A percentile compares a stretch with the other conserved stretches of the same genome.
These are phyloP conservation scores for Rhododendron henanense DNA, from an alignment of 148 eudicot genomes.

Conservation along the genomic window DNA sequence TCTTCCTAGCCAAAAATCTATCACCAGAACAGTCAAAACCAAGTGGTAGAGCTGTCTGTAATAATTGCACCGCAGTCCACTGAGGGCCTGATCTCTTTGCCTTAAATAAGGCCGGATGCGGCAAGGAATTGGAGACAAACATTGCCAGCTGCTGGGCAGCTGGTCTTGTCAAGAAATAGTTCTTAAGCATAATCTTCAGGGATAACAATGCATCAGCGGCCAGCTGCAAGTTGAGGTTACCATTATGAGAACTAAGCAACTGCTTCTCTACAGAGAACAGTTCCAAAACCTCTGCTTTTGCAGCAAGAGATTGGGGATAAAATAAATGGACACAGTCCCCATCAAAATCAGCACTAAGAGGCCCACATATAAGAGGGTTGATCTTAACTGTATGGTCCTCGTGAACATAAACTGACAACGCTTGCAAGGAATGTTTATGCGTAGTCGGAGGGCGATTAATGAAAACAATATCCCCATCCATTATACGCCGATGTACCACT, in stretches of 20 bases:
- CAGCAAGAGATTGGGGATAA: constrained; percentile 88
- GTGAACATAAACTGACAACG: constrained; percentile 69
- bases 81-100: constrained; percentile 37
- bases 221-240: constrained; percentile 84
- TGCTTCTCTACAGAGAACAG: constrained; percentile 95
- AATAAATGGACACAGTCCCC: constrained; percentile 95
- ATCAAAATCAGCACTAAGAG: constrained; percentile 93
- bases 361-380: constrained; percentile 90
- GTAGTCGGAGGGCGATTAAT: constrained; percentile 96
- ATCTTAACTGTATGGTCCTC: constrained; percentile 84
- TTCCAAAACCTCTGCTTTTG: constrained; percentile 89
- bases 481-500: constrained; percentile 72
- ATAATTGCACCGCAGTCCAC: constrained; percentile 77
- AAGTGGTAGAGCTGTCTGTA: constrained; percentile 63
- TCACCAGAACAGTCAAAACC: constrained; percentile 64
- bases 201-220: constrained; percentile 74
- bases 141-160: constrained; percentile 74
- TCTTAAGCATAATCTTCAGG: constrained; percentile 52
- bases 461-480: constrained; percentile 93
- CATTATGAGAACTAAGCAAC: constrained; percentile 83
- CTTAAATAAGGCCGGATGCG: constrained; percentile 55
- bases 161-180: constrained; percentile 45
- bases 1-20: constrained; percentile 34
- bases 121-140: constrained; percentile 47
- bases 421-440: constrained; percentile 91